These are phyloP conservation scores for Penicillium rolfsii DNA, from an alignment of 2,329 filamentous ascomycete species.

Conservation along the genomic window DNA sequence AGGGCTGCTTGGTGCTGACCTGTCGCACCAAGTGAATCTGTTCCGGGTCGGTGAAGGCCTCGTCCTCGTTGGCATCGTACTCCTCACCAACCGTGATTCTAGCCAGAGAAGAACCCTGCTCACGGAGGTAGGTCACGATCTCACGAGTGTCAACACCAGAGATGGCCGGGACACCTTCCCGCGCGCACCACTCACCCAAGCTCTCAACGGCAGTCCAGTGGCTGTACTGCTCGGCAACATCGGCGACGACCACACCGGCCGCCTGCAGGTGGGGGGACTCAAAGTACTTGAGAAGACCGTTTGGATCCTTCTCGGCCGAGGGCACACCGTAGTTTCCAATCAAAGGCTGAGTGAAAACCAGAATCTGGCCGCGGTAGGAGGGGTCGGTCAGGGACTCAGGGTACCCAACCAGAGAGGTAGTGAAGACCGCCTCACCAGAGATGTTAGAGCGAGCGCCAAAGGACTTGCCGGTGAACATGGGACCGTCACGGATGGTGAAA, in stretches of 20 bases:
- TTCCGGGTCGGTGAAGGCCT: conserved; percentile 91
- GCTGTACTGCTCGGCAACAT: conserved; percentile 91
- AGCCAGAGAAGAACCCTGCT: conserved; percentile 94
- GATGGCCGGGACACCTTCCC: conserved; percentile 94
- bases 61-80: conserved; percentile 97
- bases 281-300: conserved; percentile 94
- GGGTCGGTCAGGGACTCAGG: conserved; percentile 81
- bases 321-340: conserved; percentile 99
- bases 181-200: conserved; percentile 89
- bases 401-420: conserved; percentile 95
- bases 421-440: conserved; percentile 97
- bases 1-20: conserved; percentile 97
- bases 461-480: conserved; percentile 92
- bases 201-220: conserved; percentile 99
- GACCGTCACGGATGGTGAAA: conserved; percentile 93
- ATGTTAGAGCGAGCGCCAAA: conserved; percentile 97
- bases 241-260: conserved; percentile 91
- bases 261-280: conserved; percentile 98
- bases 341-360: conserved; percentile 96
- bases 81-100: conserved; percentile 94
- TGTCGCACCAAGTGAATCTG: conserved; percentile 96
- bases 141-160: conserved; percentile 95
- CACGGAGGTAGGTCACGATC: conserved; percentile 92
- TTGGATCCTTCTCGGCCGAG: conserved; percentile 79
- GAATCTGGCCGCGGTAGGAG: conserved; percentile 78